These are phyloP conservation scores for Fennellomyces sp. DNA, from an alignment of 371 early-diverging fungal genomes.

Conservation along the genomic window DNA sequence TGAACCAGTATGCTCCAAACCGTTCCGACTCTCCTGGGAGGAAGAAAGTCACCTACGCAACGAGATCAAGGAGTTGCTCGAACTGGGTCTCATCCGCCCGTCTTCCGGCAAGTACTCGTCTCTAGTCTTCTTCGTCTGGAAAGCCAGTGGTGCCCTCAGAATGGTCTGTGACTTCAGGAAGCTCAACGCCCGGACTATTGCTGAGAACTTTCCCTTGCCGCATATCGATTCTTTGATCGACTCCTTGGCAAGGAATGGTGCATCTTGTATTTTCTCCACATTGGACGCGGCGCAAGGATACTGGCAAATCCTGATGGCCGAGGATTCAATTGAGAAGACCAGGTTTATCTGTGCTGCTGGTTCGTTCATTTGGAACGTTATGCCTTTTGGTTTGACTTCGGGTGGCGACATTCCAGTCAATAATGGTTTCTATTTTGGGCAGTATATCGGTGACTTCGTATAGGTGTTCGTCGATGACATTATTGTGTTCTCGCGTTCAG, in stretches of 20 bases:
- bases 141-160: constrained; percentile 39
- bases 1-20: neutral
- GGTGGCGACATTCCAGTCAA: constrained; percentile 38
- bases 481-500: constrained; percentile 30
- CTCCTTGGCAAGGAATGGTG: constrained; percentile 21
- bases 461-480: constrained; percentile 54
- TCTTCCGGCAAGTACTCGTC: constrained; percentile 20
- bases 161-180: constrained; percentile 31
- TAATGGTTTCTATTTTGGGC: neutral
- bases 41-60: neutral
- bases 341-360: constrained; percentile 43
- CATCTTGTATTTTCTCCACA: constrained; percentile 24
- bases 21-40: neutral
- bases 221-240: constrained; percentile 33
- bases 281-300: constrained; percentile 43
- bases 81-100: constrained; percentile 18
- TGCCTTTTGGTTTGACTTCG: constrained; percentile 54
- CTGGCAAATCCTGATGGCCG: constrained; percentile 34
- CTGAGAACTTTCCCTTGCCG: constrained; percentile 41
- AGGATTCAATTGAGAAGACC: constrained; percentile 26
- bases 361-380: constrained; percentile 43
- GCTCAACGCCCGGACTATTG: constrained; percentile 39
- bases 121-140: constrained; percentile 45
- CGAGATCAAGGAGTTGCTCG: constrained; percentile 10
- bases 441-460: constrained; percentile 19